Base-by-base conservation (phyloP, 768 basidiomycete species). In the Sporobolomyces pararoseus region DNA sequence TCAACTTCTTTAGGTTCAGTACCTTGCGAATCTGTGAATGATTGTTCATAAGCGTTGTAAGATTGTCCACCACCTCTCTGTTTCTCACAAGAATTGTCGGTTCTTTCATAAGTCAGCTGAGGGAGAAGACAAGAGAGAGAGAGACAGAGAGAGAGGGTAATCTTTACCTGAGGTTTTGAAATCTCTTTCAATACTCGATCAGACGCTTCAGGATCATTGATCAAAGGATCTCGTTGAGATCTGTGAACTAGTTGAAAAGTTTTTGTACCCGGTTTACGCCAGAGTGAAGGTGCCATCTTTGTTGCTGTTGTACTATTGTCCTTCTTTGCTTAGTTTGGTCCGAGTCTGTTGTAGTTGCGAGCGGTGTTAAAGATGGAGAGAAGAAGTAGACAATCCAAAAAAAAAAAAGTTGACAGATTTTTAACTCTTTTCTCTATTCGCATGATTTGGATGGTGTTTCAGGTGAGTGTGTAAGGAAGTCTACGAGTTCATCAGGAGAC, bases 201-300 rank as follows among this genome's bases (percentile, higher is more conserved):
- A 60, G 87, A 87, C 0, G 91, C 91, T 67, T 92, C 90, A 3
- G 91, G 86, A 76, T 98, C 94, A 77, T 98, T 88, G 73, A 93
- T 91, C 57, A 95, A 85, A 3, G 96, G 96, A 81, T 98, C 96
- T 51, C 95, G 83, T 77, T 93, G 93, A 12, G 94, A 97, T 68
- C 96, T 85, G 78, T 98, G 92, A 27, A 99, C 94, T 46, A 99
- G 89, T 81, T 97, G 94, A 76, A 95, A 98, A 78, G 97, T 94
- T 77, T 88, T 87, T 64, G 89, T 87, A 27, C 90, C 91, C 12
- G 95, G 90, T 74, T 87, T 88, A 68, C 91, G 87, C 82, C 90
- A 99, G 72, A 93, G 84, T 19, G 93, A 94, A 47, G 69, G 69
- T 1, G 69, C 69, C 69, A 70, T 70, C 7, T n/a, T 57, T n/a